Evolutionary conservation across 75 land plant genomes (phyloP).

Genomic region (Picea glauca): DNA sequence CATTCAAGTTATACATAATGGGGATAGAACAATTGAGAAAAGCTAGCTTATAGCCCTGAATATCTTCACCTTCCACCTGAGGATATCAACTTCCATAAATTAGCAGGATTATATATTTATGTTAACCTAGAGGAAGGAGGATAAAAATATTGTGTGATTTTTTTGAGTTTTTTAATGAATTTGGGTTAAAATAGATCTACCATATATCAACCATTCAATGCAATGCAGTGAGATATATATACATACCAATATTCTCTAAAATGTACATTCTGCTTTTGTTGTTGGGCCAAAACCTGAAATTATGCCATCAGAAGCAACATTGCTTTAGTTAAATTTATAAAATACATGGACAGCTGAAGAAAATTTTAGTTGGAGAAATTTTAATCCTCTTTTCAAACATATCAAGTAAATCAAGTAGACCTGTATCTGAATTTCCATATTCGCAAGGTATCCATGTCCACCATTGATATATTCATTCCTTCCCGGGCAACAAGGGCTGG

Average conservation of each 20-base stretch:
- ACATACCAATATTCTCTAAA: slow-evolving; percentile 11
- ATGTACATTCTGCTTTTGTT: slow-evolving; percentile 17
- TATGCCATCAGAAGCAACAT: not conserved
- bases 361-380: not conserved
- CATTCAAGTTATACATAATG: too few species aligned
- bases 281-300: slow-evolving; percentile 19
- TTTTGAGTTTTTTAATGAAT: too few species aligned
- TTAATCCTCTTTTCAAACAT: not conserved
- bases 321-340: not conserved
- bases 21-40: too few species aligned
- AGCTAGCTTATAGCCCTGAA: too few species aligned
- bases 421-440: slow-evolving; percentile 66
- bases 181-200: too few species aligned
- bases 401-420: slow-evolving; percentile 7
- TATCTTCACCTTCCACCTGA: too few species aligned
- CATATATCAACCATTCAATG: too few species aligned
- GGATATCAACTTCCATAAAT: too few species aligned
- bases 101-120: too few species aligned
- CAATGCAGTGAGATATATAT: not conserved
- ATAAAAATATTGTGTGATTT: too few species aligned
- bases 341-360: not conserved
- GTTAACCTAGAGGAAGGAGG: too few species aligned
- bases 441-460: slow-evolving; percentile 43
- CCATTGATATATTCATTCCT: slow-evolving; percentile 48
- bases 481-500: slow-evolving; percentile 48